Evolutionary conservation across 148 eudicot species (phyloP).

Genomic region (Fagopyrum esculentum): DNA sequence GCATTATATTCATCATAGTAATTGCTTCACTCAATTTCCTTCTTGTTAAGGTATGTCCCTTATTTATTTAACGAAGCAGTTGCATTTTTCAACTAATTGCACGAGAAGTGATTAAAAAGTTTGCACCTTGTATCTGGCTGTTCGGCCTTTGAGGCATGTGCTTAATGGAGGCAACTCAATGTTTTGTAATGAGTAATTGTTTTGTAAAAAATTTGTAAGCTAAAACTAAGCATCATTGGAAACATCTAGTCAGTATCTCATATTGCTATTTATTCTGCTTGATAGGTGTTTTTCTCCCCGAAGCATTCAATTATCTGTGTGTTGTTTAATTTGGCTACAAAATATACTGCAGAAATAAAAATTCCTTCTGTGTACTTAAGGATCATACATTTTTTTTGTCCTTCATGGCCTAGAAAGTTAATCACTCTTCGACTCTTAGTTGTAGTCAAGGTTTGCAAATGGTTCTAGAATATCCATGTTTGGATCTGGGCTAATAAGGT

Average conservation of each 20-base stretch:
- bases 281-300: not conserved
- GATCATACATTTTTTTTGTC: not conserved
- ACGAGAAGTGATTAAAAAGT: not conserved
- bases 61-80: not conserved
- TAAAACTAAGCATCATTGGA: not conserved
- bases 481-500: not conserved
- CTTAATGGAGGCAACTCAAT: not conserved
- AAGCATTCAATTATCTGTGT: not conserved
- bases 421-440: not conserved
- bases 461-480: not conserved
- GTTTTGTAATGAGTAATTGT: not conserved
- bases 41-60: constrained; percentile 65
- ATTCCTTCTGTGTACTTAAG: not conserved
- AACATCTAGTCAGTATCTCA: not conserved
- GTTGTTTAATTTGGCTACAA: not conserved
- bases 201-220: not conserved
- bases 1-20: constrained; percentile 50
- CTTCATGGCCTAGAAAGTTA: not conserved
- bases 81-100: not conserved
- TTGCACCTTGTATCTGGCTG: not conserved
- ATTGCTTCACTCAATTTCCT: constrained; percentile 73
- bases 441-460: not conserved
- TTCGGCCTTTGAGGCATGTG: not conserved
- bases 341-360: not conserved
- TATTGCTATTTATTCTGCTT: not conserved